A percentile compares a stretch with the other conserved stretches of the same genome.
These are phyloP conservation scores for Haplographium delicatum DNA, from an alignment of 495 filamentous ascomycete species.

Conservation along the genomic window DNA sequence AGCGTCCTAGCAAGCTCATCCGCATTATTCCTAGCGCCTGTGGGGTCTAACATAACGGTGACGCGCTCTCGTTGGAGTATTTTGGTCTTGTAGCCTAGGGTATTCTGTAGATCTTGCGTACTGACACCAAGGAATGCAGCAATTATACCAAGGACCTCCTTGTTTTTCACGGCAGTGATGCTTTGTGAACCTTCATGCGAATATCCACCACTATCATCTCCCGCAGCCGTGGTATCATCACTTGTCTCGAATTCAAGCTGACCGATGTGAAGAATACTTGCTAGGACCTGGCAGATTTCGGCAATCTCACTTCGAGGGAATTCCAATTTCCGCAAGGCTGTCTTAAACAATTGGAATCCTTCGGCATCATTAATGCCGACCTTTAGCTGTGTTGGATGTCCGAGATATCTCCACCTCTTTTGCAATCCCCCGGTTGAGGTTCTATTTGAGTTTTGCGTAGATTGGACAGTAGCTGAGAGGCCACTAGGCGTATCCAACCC, in stretches of 20 bases:
- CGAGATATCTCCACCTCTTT: constrained; percentile 91
- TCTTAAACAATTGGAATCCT: constrained; percentile 97
- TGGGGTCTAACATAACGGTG: constrained; percentile 93
- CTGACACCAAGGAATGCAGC: constrained; percentile 88
- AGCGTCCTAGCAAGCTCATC: constrained; percentile 90
- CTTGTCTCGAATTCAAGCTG: constrained; percentile 85
- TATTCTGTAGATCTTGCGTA: constrained; percentile 73
- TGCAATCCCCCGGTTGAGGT: constrained; percentile 44
- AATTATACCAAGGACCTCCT: constrained; percentile 77
- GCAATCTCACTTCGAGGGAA: constrained; percentile 92
- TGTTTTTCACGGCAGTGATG: constrained; percentile 84
- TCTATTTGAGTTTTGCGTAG: constrained; percentile 29
- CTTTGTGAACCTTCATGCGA: constrained; percentile 89
- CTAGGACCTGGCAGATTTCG: constrained; percentile 90
- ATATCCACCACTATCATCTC: constrained; percentile 91
- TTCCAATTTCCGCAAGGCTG: constrained; percentile 85
- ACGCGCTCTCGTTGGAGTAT: constrained; percentile 92
- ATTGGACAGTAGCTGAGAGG: constrained; percentile 29
- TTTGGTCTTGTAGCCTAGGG: constrained; percentile 90
- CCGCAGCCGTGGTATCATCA: constrained; percentile 68
- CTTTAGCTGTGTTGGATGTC: constrained; percentile 93
- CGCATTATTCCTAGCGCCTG: constrained; percentile 82
- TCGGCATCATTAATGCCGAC: constrained; percentile 94
- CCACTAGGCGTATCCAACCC: constrained; percentile 59
- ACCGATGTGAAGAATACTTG: constrained; percentile 88